Base-by-base conservation (phyloP, 305 asterid species). In the Lippia alba region DNA sequence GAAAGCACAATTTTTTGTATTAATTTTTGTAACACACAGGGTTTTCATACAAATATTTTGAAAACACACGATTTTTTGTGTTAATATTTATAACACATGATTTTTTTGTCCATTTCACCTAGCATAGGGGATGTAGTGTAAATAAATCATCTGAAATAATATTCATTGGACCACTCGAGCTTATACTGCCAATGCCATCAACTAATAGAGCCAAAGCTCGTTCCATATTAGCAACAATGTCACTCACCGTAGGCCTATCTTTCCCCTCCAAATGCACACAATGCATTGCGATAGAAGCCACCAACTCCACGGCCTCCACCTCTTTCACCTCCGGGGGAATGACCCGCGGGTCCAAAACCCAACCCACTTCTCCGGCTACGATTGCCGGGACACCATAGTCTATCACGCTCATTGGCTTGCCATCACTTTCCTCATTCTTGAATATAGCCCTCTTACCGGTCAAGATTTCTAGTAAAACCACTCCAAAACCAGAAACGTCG, bases 201-300 rank as follows among this genome's bases (percentile, higher is more conserved):
- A 90, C 94, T 67, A 91, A 92, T 14, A 87, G 78, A 40, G 79
- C 80, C 88, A 86, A 84, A 5, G 98, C 96, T 76, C 96, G 74
- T 64, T 90, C 98, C 85, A 92, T 76, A 76, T 92, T 92, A 75
- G 94, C 82, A 16, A 92, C 98, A 62, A 88, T 80, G 66, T 92
- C 98, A 50, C 76, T 77, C 81, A 92, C 90, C 12, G 83, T 85
- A 14, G 98, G 98, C 82, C 98, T 85, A 61, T 92, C 96, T 80
- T 76, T 92, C 55, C 98, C 92, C 76, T 92, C 96, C 83, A 86
- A 81, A 87, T 86, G 87, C 81, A 90, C 98, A 64, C 96, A 92
- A 70, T 88, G 98, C 92, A 90, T 76, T 12, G 96, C 98, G 1
- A 94, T 92, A 77, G 88, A 90, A 2, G 92, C 96, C 83, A 92